Evolutionary conservation across 495 filamentous ascomycete genomes (phyloP).

Genomic region (Hypoxylon subgilvum): DNA sequence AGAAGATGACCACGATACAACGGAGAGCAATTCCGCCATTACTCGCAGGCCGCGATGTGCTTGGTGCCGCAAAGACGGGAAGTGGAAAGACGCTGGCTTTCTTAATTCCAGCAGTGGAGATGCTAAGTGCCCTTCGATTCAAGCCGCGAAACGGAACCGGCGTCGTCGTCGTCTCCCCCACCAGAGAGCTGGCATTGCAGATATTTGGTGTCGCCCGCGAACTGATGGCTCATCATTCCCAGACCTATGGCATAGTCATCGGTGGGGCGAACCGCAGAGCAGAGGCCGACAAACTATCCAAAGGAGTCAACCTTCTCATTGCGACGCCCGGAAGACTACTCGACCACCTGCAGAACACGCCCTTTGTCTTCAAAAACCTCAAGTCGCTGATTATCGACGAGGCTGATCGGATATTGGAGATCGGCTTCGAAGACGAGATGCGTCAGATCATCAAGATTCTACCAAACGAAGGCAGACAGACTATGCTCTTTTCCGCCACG

Average conservation of each 20-base stretch:
- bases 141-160: conserved; percentile 81
- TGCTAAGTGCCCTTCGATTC: conserved; percentile 88
- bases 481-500: conserved; percentile 95
- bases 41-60: conserved; percentile 85
- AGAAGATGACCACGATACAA: conserved; percentile 96
- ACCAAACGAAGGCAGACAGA: conserved; percentile 86
- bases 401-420: conserved; percentile 91
- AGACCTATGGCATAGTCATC: conserved; percentile 95
- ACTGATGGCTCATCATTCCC: conserved; percentile 76
- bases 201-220: conserved; percentile 96
- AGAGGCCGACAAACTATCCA: conserved; percentile 91
- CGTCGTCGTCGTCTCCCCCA: conserved; percentile 84
- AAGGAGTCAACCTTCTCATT: conserved; percentile 92
- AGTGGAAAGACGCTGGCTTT: conserved; percentile 96
- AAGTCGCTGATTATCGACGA: conserved; percentile 89
- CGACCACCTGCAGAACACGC: conserved; percentile 93
- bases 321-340: conserved; percentile 91
- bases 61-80: conserved; percentile 96
- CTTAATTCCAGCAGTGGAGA: conserved; percentile 92
- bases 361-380: conserved; percentile 93
- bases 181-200: conserved; percentile 89
- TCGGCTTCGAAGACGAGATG: conserved; percentile 99
- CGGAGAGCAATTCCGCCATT: conserved; percentile 84
- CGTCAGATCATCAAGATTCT: conserved; percentile 95
- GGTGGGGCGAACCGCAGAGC: conserved; percentile 90